Conservation (phyloP, 345 rosid genomes). For the Bruguiera parviflora region DNA sequence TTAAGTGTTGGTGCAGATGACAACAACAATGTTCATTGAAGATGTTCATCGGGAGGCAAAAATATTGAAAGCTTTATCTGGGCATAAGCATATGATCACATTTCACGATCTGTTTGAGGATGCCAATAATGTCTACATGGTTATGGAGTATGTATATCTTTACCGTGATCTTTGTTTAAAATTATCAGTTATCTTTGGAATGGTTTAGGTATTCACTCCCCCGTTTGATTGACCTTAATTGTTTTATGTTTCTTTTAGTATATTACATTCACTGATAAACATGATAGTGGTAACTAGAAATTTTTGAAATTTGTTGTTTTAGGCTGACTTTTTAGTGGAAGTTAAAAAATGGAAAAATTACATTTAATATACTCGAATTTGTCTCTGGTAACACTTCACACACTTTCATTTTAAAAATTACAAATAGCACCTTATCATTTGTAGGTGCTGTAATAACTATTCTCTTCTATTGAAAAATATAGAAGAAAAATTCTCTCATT, state of each 20-base stretch:
- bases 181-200: not conserved
- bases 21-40: conserved; percentile 71
- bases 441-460: no score
- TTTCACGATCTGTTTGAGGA: conserved; percentile 82
- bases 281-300: not conserved
- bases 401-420: no score
- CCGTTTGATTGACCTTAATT: not conserved
- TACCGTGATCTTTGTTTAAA: not conserved
- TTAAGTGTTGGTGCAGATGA: conserved; percentile 58
- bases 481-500: no score
- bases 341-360: no score
- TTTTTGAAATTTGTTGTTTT: not conserved
- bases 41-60: conserved; percentile 92
- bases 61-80: conserved; percentile 68
- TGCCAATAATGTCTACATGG: conserved; percentile 60
- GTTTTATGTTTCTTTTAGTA: not conserved
- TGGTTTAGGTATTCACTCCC: not conserved
- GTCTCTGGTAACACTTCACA: no score
- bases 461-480: no score
- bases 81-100: conserved; percentile 67
- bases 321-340: conserved; percentile 3
- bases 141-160: conserved; percentile 67
- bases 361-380: no score
- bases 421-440: no score
- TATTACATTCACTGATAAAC: not conserved